Conservation (phyloP, 2,329 filamentous ascomycete species). For the Cryphonectria nitschkei region DNA sequence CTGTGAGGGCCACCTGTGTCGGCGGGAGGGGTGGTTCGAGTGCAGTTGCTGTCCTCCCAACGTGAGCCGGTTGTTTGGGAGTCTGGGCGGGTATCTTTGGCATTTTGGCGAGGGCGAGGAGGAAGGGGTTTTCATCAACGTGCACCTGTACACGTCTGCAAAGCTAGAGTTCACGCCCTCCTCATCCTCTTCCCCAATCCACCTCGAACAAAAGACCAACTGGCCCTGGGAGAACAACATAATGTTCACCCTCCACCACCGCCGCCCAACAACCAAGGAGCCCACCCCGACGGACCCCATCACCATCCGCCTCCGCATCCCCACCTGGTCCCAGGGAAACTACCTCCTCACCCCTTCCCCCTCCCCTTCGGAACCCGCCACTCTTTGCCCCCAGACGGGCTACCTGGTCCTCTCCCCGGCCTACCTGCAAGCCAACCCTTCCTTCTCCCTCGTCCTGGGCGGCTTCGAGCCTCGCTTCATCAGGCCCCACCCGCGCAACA, state of each 20-base stretch:
- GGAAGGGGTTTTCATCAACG: conserved; percentile 45
- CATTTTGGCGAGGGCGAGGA: conserved; percentile 39
- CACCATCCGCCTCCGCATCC: conserved; percentile 55
- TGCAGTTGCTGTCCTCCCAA: conserved; percentile 66
- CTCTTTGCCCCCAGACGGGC: conserved; percentile 43
- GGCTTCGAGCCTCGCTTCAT: conserved; percentile 53
- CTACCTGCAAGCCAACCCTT: conserved; percentile 44
- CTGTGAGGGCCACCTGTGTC: conserved; percentile 52
- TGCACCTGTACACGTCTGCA: conserved; percentile 60
- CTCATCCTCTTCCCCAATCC: conserved; percentile 35
- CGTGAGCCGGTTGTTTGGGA: conserved; percentile 57
- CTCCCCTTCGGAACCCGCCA: conserved; percentile 27
- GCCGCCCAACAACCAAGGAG: conserved; percentile 31
- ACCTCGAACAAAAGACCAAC: conserved; percentile 53
- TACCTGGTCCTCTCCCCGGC: conserved; percentile 51
- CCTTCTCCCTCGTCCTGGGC: conserved; percentile 49
- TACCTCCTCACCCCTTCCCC: conserved; percentile 43
- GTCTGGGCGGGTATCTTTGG: conserved; percentile 61
- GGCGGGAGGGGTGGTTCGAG: conserved; percentile 60
- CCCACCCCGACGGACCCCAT: conserved; percentile 33
- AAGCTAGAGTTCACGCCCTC: conserved; percentile 45
- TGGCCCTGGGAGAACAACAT: conserved; percentile 63
- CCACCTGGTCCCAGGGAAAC: conserved; percentile 50
- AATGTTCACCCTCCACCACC: conserved; percentile 45
- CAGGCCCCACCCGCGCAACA: conserved; percentile 54